Base-by-base conservation (phyloP, 352 stramenopile species). In the Thalassiosira hispida region DNA sequence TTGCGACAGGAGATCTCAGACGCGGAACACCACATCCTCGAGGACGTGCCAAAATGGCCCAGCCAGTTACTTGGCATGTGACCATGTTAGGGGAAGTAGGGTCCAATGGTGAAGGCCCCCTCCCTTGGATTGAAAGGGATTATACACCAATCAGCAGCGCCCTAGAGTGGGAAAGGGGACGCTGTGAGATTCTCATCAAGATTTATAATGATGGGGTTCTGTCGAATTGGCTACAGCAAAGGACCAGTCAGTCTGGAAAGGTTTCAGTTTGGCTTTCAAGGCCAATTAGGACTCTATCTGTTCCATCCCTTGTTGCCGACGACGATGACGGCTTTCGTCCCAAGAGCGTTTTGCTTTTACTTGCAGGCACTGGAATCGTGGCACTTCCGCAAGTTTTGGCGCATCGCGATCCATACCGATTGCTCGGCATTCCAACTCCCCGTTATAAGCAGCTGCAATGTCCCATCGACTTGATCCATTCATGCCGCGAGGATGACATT, bases 91-190 rank as follows among this genome's bases (percentile, higher is more conserved):
- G 27, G n/a, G 53, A 73, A 25, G 63, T 77, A 11, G 61, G 62
- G 16, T 46, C 12, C n/a, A 77, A 77, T 62, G 63, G 40, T 20
- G 71, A 79, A 31, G 71, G 71, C 9, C 71, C 71, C 5, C 31
- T 79, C 6, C 71, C 71, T 5, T 79, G 71, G 71, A 40, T 79
- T 38, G 71, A 79, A 31, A 14, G 71, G 11, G 71, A 79, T 46
- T 79, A 79, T 29, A 79, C 71, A 23, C 71, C 71, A 9, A 64
- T 79, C 7, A 70, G 47, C 40, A 56, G 35, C 4, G 71, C 71
- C 2, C 35, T 44, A 22, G 61, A 79, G 22, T 79, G 71, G 71
- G 71, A 79, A 29, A 51, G 46, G 16, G 71, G 71, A 6, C 16
- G n/a, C 27, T 64, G 53, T 20, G 46, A 38, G 3, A 59, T 79